phyloP scores from a whole-genome alignment of 2,329 filamentous ascomycete genomes.

The Capronia coronata region DNA sequence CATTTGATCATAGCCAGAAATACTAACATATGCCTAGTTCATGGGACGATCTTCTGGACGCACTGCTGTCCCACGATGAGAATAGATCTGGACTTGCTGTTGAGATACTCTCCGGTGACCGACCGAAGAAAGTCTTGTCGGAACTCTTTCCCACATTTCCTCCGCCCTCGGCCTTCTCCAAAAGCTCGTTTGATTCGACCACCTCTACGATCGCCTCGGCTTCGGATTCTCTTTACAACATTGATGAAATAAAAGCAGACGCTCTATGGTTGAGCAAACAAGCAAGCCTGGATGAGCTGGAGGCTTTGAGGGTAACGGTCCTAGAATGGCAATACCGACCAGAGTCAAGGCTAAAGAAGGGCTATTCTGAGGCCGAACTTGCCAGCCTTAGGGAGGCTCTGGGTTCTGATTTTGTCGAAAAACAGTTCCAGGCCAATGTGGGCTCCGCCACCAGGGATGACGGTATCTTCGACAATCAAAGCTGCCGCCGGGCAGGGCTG shows the following conservation, averaged over 20 bases:
- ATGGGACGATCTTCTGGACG: slow-evolving; percentile 24
- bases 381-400: slow-evolving; percentile 69
- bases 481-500: slow-evolving; percentile 60
- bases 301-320: slow-evolving; percentile 71
- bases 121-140: slow-evolving; percentile 16
- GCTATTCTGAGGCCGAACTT: slow-evolving; percentile 70
- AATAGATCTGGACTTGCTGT: slow-evolving; percentile 4
- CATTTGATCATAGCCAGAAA: not conserved
- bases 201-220: slow-evolving; percentile 73
- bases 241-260: slow-evolving; percentile 77
- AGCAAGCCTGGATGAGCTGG: slow-evolving; percentile 69
- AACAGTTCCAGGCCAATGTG: slow-evolving; percentile 43
- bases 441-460: slow-evolving; percentile 23
- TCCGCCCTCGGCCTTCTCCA: slow-evolving; percentile 39
- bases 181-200: slow-evolving; percentile 70
- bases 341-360: slow-evolving; percentile 62
- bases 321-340: slow-evolving; percentile 78
- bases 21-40: slow-evolving; percentile 18
- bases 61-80: slow-evolving; percentile 19
- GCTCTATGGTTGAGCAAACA: slow-evolving; percentile 77
- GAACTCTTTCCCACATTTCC: slow-evolving; percentile 15
- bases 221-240: slow-evolving; percentile 60
- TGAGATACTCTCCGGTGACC: slow-evolving; percentile 16
- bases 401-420: slow-evolving; percentile 55
- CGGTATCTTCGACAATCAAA: slow-evolving; percentile 53